phyloP scores from a whole-genome alignment of 139 green algal species.

The Desmodesmus armatus region DNA sequence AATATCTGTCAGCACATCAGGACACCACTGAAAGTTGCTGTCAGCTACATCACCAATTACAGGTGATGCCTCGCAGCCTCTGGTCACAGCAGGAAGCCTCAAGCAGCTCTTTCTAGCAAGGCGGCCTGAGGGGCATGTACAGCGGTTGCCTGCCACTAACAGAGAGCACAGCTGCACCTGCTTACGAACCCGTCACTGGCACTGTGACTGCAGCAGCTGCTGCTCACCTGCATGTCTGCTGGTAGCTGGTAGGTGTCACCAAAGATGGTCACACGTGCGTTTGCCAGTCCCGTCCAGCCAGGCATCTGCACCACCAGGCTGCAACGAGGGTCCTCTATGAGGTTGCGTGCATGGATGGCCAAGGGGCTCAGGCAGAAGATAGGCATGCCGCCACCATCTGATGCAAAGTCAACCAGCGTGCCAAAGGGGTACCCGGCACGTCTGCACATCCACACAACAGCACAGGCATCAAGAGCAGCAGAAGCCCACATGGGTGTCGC shows the following conservation, averaged over 20 bases:
- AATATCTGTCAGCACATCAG: no score
- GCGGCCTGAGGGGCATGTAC: no score
- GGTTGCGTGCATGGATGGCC: slow-evolving; percentile 84
- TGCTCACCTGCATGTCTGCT: slow-evolving; percentile 77
- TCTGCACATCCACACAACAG: slow-evolving; percentile 41
- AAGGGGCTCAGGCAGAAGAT: slow-evolving; percentile 90
- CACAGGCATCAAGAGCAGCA: neutral
- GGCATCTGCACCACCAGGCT: slow-evolving; percentile 93
- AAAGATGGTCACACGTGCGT: slow-evolving; percentile 98
- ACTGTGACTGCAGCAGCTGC: no score
- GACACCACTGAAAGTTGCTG: no score
- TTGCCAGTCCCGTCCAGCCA: slow-evolving; percentile 97
- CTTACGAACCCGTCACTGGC: no score
- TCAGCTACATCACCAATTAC: no score
- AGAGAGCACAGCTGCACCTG: no score
- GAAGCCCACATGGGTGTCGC: neutral
- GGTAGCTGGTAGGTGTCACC: slow-evolving; percentile 96
- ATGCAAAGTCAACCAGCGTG: slow-evolving; percentile 96
- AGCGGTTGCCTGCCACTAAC: no score
- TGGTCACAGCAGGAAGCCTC: no score
- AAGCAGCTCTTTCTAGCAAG: no score
- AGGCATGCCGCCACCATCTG: slow-evolving; percentile 90
- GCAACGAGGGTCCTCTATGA: slow-evolving; percentile 75
- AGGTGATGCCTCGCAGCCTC: no score
- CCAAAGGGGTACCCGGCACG: slow-evolving; percentile 97